A percentile compares a stretch with the other conserved stretches of the same genome.
phyloP scores from a whole-genome alignment of 2,329 filamentous ascomycete species.

The Aspergillus sp. region DNA sequence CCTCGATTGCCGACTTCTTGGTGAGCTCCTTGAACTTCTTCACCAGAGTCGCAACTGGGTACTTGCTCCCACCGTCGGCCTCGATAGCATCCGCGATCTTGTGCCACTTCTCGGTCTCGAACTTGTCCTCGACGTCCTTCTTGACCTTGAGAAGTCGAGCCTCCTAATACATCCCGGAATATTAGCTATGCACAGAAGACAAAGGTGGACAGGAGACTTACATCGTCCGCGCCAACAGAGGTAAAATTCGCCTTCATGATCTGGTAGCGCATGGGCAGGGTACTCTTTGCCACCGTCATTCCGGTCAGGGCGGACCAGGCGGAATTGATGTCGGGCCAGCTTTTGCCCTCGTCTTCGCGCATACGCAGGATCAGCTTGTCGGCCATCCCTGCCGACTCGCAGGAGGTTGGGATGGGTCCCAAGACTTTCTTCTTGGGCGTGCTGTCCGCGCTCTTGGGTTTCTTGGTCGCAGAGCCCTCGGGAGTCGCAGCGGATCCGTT shows the following conservation, averaged over 20 bases:
- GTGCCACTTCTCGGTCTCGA: conserved; percentile 32
- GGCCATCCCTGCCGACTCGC: conserved; percentile 10
- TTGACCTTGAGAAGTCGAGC: conserved; percentile 25
- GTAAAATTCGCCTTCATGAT: conserved; percentile 33
- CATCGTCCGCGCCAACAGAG: conserved; percentile 26
- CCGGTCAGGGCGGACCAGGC: conserved; percentile 20
- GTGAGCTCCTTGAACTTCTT: conserved; percentile 34
- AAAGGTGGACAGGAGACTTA: conserved; percentile 11
- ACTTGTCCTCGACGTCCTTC: conserved; percentile 30
- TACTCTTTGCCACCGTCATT: conserved; percentile 22
- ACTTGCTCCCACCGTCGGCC: conserved; percentile 21
- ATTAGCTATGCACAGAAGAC: neutral
- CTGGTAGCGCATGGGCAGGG: conserved; percentile 30
- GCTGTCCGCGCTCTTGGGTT: conserved; percentile 5
- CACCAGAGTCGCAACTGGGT: conserved; percentile 24
- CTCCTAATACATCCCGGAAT: conserved; percentile 17
- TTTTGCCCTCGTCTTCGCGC: conserved; percentile 15
- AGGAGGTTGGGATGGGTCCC: conserved; percentile 14
- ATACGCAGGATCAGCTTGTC: conserved; percentile 21
- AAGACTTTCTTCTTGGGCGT: conserved; percentile 6
- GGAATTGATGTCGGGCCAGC: conserved; percentile 19
- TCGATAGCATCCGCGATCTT: conserved; percentile 25
- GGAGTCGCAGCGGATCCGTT: neutral
- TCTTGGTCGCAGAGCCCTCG: conserved; percentile 7
- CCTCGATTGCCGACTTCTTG: conserved; percentile 9